Evolutionary conservation across 139 green algal genomes (phyloP).

Genomic region (Marvania coccoides): DNA sequence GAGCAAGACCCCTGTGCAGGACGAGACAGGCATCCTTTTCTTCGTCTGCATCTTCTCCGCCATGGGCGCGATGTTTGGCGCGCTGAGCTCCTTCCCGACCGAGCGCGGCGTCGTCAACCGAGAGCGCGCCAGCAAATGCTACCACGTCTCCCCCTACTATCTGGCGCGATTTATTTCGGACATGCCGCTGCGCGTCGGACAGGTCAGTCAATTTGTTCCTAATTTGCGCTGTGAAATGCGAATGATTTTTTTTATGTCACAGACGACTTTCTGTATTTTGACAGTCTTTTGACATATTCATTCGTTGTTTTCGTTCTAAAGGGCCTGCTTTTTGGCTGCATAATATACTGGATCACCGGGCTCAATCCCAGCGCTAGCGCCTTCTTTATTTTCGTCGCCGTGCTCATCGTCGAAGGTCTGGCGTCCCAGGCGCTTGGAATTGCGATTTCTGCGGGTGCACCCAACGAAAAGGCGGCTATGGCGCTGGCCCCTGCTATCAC

Average conservation of each 20-base stretch:
- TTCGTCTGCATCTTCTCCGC: constrained; percentile 21
- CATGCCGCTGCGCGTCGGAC: constrained; percentile 25
- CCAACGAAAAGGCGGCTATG: constrained; percentile 23
- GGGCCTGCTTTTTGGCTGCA: not conserved
- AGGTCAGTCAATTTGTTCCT: constrained; percentile 23
- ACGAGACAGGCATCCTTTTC: constrained; percentile 35
- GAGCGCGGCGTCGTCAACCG: constrained; percentile 7
- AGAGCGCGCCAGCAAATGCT: constrained; percentile 28
- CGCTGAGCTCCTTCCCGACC: constrained; percentile 32
- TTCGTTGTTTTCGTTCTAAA: not conserved
- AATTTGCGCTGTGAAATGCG: not conserved
- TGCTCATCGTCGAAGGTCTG: constrained; percentile 29
- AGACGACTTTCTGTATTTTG: not conserved
- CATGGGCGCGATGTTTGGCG: constrained; percentile 17
- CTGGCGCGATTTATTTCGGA: constrained; percentile 36
- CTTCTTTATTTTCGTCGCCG: constrained; percentile 41
- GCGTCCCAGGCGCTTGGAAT: constrained; percentile 18
- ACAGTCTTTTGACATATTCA: no score
- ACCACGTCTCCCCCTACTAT: constrained; percentile 47
- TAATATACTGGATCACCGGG: constrained; percentile 27
- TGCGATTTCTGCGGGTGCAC: constrained; percentile 7
- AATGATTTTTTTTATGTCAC: not conserved
- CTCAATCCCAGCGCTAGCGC: constrained; percentile 33
- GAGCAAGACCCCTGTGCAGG: constrained; percentile 4
- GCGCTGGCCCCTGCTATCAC: constrained; percentile 45